Base-by-base conservation (phyloP, 2,329 filamentous ascomycete species). In the Aspergillus aculeatus region DNA sequence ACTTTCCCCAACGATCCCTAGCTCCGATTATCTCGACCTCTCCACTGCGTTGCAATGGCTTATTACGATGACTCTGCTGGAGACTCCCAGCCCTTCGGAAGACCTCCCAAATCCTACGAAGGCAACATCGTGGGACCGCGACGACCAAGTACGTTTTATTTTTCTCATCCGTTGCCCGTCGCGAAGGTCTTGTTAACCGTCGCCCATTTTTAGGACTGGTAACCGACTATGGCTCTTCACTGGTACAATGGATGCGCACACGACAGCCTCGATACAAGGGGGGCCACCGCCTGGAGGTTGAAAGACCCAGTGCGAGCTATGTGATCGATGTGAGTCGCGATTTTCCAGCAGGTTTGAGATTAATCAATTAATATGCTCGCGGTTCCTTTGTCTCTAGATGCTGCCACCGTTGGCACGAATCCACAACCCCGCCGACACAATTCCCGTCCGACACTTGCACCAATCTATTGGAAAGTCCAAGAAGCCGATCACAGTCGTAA, bases 381-480 rank as follows among this genome's bases (percentile, higher is more conserved):
- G 56, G 16, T 58, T 56, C 58, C 53, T 50, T 54, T 53, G 19
- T 61, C 48, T 26, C 24, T 69, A 95, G 91, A 94, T 98, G 86
- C 82, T 96, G 24, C 93, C 94, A 2, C 94, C 95, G 1, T 82
- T 89, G 48, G 92, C 91, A 38, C 84, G 91, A 72, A 81, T 87
- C 55, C 84, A 87, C 64, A 88, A 85, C 63, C 87, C 93, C 21
- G 92, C 89, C 60, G 92, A 97, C 74, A 90, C 91, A 1, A 90
- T 99, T 50, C 94, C 95, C 12, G 90, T 91, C n/a, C 94, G 95
- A 69, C 93, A 97, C 73, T 84, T 99, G 47, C 95, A 99, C 74
- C 96, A 95, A n/a, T 98, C 95, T 0, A 85, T 98, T 6, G 98
- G 98, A 80, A 99, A 99, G 73, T 93, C 96, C 71, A 96, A 96